phyloP scores from a whole-genome alignment of 371 early-diverging fungal genomes.

The Nematocida major region DNA sequence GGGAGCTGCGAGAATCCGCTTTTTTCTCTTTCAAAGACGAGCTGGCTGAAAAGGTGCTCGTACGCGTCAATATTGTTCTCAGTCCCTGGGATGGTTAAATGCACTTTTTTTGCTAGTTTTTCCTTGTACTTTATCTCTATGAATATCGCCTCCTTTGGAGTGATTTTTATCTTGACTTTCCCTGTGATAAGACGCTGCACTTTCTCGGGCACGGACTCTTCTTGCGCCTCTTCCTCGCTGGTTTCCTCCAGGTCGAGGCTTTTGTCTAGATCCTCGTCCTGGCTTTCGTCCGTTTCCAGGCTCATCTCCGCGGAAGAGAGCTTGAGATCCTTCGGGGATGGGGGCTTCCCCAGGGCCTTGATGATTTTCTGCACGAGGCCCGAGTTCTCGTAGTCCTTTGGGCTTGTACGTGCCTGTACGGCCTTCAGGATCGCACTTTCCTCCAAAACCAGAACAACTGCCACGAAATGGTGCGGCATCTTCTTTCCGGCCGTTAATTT shows the following conservation, averaged over 20 bases:
- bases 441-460: not conserved
- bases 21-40: not conserved
- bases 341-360: not conserved
- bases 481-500: conserved; percentile 43
- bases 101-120: conserved; percentile 19
- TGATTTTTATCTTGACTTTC: conserved; percentile 23
- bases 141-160: conserved; percentile 28
- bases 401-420: not conserved
- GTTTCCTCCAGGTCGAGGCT: not conserved
- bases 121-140: conserved; percentile 13
- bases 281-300: not conserved
- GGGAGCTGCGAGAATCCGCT: not conserved
- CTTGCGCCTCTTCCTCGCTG: not conserved
- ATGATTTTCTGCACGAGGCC: not conserved
- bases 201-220: no score
- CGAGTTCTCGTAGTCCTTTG: conserved; percentile 28
- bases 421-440: not conserved
- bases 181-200: no score
- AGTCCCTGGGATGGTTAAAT: not conserved
- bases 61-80: conserved; percentile 8
- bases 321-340: no score
- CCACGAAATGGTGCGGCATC: conserved; percentile 38
- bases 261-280: not conserved
- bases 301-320: not conserved
- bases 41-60: conserved; percentile 24